Evolutionary conservation across 2,329 filamentous ascomycete genomes (phyloP).

Genomic region (Fusarium temperatum): DNA sequence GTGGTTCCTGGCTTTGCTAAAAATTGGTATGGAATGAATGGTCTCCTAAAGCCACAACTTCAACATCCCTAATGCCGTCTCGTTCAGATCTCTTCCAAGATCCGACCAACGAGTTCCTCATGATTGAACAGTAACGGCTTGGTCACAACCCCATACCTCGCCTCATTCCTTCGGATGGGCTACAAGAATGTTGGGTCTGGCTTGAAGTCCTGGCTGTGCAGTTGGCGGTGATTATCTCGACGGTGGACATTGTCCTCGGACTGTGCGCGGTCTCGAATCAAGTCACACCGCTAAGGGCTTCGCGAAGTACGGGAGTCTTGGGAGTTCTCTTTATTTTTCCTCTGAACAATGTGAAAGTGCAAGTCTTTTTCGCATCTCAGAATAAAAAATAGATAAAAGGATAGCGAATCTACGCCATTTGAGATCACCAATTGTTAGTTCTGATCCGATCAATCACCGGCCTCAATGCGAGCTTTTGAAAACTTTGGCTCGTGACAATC

Average conservation of each 20-base stretch:
- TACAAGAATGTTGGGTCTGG: fast-evolving
- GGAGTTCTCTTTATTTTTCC: no score
- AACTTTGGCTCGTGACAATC: fast-evolving
- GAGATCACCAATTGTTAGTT: no score
- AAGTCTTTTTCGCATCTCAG: no score
- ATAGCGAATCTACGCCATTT: no score
- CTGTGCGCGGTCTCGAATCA: not conserved
- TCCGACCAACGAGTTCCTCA: not conserved
- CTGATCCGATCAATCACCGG: fast-evolving
- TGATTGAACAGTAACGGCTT: not conserved
- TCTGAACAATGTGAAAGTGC: fast-evolving
- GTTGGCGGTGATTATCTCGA: not conserved
- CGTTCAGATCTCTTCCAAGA: not conserved
- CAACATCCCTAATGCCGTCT: not conserved
- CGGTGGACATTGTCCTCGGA: no score
- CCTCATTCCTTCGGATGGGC: not conserved
- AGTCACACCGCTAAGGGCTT: not conserved
- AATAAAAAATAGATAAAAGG: fast-evolving
- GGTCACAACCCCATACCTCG: fast-evolving
- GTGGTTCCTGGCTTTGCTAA: fast-evolving
- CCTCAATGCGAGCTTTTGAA: fast-evolving
- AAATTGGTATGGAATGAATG: fast-evolving
- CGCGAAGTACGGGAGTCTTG: no score
- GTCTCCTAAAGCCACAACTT: not conserved
- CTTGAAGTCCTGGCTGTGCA: not conserved